Evolutionary conservation across 1,139 yeast genomes (phyloP).

Genomic region (Geotrichum carabidarum): DNA sequence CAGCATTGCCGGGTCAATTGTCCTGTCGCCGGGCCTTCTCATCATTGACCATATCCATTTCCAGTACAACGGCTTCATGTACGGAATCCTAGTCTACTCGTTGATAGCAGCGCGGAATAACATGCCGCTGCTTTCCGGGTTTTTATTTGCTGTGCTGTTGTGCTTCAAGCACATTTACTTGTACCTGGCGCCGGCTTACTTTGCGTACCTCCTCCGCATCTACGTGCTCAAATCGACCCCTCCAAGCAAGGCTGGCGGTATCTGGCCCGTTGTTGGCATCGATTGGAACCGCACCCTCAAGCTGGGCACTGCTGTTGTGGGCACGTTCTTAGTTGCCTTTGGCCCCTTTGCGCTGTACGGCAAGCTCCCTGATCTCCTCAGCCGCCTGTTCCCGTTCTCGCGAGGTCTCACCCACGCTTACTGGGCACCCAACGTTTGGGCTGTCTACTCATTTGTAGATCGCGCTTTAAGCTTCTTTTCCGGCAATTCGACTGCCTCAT

Average conservation of each 20-base stretch:
- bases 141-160: conserved; percentile 66
- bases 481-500: conserved; percentile 35
- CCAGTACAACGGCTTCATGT: conserved; percentile 91
- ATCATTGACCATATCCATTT: conserved; percentile 91
- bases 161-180: conserved; percentile 93
- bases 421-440: conserved; percentile 99
- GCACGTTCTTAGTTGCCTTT: conserved; percentile 64
- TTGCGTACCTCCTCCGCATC: conserved; percentile 66
- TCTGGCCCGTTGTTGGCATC: conserved; percentile 40
- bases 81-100: conserved; percentile 72
- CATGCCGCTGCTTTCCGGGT: conserved; percentile 59
- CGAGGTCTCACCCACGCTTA: conserved; percentile 96
- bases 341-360: conserved; percentile 68
- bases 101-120: conserved; percentile 63
- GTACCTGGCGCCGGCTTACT: conserved; percentile 91
- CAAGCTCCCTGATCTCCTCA: conserved; percentile 59
- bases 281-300: conserved; percentile 46
- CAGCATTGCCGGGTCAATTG: conserved; percentile 77
- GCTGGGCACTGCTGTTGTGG: conserved; percentile 61
- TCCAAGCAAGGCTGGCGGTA: conserved; percentile 7
- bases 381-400: conserved; percentile 83
- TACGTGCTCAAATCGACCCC: conserved; percentile 48
- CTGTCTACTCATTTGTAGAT: conserved; percentile 82
- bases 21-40: conserved; percentile 80
- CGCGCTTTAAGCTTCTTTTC: conserved; percentile 54